phyloP scores from a whole-genome alignment of 768 basidiomycete species.

The Kwoniella bestiolae region DNA sequence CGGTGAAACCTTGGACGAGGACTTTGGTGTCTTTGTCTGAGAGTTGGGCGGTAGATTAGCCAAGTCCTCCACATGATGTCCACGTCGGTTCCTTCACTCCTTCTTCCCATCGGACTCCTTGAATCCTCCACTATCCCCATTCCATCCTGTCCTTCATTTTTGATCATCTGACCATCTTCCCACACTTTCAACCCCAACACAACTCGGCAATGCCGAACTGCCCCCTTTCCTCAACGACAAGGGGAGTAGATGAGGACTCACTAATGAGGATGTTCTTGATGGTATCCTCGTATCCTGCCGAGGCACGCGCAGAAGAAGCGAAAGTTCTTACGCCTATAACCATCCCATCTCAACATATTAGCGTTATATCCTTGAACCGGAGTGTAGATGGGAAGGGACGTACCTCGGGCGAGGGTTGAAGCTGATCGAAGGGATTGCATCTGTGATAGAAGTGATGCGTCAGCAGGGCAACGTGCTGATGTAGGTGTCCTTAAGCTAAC shows the following conservation, averaged over 20 bases:
- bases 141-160: not conserved
- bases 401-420: constrained; percentile 37
- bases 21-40: constrained; percentile 88
- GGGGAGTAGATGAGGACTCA: constrained; percentile 26
- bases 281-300: constrained; percentile 82
- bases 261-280: constrained; percentile 85
- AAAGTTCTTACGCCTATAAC: constrained; percentile 65
- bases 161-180: not conserved
- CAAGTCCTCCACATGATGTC: not conserved
- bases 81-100: not conserved
- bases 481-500: constrained; percentile 2
- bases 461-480: constrained; percentile 9
- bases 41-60: not conserved
- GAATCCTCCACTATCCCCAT: not conserved
- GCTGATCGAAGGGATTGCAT: constrained; percentile 45
- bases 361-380: not conserved
- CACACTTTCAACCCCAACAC: not conserved
- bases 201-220: constrained; percentile 4
- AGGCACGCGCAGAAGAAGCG: constrained; percentile 70
- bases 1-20: constrained; percentile 78
- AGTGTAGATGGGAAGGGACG: not conserved
- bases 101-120: not conserved
- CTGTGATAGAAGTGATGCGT: not conserved
- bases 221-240: not conserved
- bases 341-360: not conserved